Evolutionary conservation across 2,329 filamentous ascomycete genomes (phyloP).

Genomic region (Diaporthe destruens): DNA sequence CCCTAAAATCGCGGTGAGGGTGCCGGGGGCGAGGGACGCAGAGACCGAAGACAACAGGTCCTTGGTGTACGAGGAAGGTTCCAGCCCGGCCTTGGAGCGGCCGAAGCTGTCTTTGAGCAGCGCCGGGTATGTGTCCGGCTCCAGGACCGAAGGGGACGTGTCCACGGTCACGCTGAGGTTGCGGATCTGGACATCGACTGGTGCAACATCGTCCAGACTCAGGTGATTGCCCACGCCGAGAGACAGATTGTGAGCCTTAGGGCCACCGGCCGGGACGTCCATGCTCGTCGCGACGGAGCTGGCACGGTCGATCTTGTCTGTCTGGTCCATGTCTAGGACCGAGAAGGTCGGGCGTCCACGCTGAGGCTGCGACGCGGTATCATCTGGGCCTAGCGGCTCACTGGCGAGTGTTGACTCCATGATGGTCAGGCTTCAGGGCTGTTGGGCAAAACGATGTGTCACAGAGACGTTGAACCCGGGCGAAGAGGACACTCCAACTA

Average conservation of each 20-base stretch:
- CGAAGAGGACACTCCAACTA: background rate
- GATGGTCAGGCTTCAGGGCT: background rate
- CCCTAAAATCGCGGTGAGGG: constrained; percentile 80
- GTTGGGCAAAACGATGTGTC: background rate
- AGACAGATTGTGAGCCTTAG: constrained; percentile 45
- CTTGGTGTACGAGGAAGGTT: constrained; percentile 55
- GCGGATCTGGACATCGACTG: constrained; percentile 66
- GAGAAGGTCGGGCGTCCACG: constrained; percentile 3
- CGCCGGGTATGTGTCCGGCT: constrained; percentile 60
- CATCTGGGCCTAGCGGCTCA: constrained; percentile 9
- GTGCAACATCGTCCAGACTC: constrained; percentile 65
- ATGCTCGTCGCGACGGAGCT: constrained; percentile 52
- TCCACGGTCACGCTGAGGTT: constrained; percentile 69
- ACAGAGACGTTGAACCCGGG: background rate
- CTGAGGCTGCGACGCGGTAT: constrained; percentile 13
- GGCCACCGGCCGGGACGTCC: constrained; percentile 42
- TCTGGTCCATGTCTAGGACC: constrained; percentile 49
- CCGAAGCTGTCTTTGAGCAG: constrained; percentile 49
- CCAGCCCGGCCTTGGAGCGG: constrained; percentile 49
- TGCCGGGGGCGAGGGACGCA: constrained; percentile 73
- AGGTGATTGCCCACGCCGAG: constrained; percentile 53
- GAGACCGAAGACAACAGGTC: constrained; percentile 73
- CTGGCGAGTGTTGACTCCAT: constrained; percentile 27
- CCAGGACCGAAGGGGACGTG: constrained; percentile 66
- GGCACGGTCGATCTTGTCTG: constrained; percentile 51